These are phyloP conservation scores for Prunus fruticosa DNA, from an alignment of 306 rosid species.

Conservation along the genomic window DNA sequence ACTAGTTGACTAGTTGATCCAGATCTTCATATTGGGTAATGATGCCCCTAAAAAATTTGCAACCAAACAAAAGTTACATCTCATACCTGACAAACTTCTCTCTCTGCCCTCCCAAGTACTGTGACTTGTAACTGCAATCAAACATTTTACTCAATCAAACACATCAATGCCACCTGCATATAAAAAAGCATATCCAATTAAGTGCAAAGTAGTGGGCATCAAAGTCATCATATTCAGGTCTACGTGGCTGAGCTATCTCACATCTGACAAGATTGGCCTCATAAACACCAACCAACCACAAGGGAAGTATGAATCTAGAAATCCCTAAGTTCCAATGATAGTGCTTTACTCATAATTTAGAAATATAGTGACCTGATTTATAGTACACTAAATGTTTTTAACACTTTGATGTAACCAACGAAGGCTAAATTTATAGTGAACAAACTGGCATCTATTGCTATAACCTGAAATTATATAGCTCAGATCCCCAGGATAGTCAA, in stretches of 20 bases:
- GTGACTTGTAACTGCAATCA: slow-evolving; percentile 68
- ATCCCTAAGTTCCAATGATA: not conserved
- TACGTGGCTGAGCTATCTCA: no score
- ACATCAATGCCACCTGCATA: slow-evolving; percentile 44
- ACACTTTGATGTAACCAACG: not conserved
- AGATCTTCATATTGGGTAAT: not conserved
- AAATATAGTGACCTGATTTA: not conserved
- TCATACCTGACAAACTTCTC: slow-evolving; percentile 76
- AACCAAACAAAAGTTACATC: slow-evolving; percentile 21
- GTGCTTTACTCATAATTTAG: not conserved
- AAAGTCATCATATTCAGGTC: not conserved
- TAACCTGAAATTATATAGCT: not conserved
- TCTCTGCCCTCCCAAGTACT: slow-evolving; percentile 69
- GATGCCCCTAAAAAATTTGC: not conserved
- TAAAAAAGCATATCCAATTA: slow-evolving; percentile 16
- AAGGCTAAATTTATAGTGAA: not conserved
- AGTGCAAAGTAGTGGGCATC: not conserved
- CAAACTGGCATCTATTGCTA: not conserved
- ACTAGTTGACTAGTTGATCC: not conserved
- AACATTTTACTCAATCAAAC: slow-evolving; percentile 51
- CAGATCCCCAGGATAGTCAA: not conserved
- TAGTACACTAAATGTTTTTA: not conserved
- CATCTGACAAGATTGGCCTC: not conserved
- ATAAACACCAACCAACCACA: not conserved
- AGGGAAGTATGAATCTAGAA: not conserved